Percentiles rank a stretch among this genome's conserved stretches.
Conservation (phyloP, 1,284 basidiomycete species). For the Vanrija sp. region DNA sequence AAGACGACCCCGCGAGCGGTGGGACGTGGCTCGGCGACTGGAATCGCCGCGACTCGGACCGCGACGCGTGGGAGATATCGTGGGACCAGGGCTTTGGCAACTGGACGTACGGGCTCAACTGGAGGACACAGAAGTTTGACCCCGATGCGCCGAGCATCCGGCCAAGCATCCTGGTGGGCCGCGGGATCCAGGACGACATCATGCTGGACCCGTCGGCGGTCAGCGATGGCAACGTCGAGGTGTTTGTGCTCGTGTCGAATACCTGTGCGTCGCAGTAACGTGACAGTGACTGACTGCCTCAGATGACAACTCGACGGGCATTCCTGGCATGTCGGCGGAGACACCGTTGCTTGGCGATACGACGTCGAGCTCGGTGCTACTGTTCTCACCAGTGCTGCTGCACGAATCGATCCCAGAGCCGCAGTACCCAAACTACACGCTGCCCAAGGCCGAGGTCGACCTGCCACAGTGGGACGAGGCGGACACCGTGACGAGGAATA, state of each 20-base stretch:
- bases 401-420: slow-evolving; percentile 49
- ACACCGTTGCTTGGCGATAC: slow-evolving; percentile 70
- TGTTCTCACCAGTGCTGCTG: slow-evolving; percentile 66
- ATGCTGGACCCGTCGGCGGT: neutral
- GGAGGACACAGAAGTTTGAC: too few relatives aligned
- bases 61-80: slow-evolving; percentile 56
- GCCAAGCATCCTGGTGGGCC: slow-evolving; percentile 5
- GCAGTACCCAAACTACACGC: slow-evolving; percentile 73
- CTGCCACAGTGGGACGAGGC: slow-evolving; percentile 39
- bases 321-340: slow-evolving; percentile 47
- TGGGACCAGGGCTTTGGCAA: slow-evolving; percentile 56
- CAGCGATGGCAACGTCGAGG: neutral
- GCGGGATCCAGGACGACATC: slow-evolving; percentile 2
- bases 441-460: slow-evolving; percentile 59
- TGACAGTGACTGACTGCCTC: slow-evolving; percentile 1
- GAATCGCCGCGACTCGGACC: slow-evolving; percentile 44
- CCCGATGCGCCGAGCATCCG: neutral
- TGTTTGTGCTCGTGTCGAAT: neutral
- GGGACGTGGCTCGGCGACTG: slow-evolving; percentile 50
- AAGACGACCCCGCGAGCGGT: slow-evolving; percentile 54
- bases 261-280: neutral
- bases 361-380: slow-evolving; percentile 65
- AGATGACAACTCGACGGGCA: neutral
- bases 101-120: slow-evolving; percentile 51
- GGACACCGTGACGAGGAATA: slow-evolving; percentile 15